A percentile compares a stretch with the other conserved stretches of the same genome.
Evolutionary conservation across 352 stramenopile genomes (phyloP).

Genomic region (Pythium guiyangense): DNA sequence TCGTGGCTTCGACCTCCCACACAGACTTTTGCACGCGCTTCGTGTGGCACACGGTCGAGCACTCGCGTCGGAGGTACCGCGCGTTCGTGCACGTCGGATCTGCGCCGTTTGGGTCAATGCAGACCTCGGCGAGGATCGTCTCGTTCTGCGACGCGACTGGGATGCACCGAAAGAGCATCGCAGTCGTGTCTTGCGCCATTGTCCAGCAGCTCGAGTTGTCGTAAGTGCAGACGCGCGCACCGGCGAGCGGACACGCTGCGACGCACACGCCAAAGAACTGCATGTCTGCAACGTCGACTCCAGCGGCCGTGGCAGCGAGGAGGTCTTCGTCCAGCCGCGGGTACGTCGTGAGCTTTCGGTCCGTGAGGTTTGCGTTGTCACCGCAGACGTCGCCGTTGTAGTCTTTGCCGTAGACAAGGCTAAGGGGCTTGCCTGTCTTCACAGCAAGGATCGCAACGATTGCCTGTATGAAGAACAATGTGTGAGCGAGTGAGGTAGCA

Average conservation of each 20-base stretch:
- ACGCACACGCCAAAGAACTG: conserved; percentile 85
- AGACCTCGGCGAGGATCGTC: conserved; percentile 50
- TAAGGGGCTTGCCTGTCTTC: conserved; percentile 65
- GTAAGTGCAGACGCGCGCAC: conserved; percentile 66
- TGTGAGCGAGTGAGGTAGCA: background rate
- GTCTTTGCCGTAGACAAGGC: conserved; percentile 77
- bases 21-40: conserved; percentile 69
- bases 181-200: conserved; percentile 39
- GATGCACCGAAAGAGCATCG: conserved; percentile 72
- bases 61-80: conserved; percentile 27
- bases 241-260: conserved; percentile 36
- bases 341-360: conserved; percentile 57
- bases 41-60: conserved; percentile 44
- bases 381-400: conserved; percentile 82
- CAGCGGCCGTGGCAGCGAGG: conserved; percentile 30
- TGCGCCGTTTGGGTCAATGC: conserved; percentile 51
- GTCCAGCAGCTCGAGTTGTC: conserved; percentile 62
- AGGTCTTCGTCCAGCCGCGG: conserved; percentile 81
- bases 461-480: background rate
- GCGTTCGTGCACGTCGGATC: conserved; percentile 48
- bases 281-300: conserved; percentile 39
- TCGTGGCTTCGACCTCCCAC: conserved; percentile 47
- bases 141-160: conserved; percentile 61
- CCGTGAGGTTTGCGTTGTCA: conserved; percentile 26
- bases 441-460: conserved; percentile 61